Base-by-base conservation (phyloP, 768 basidiomycete species). In the Leccinum truebloodii region DNA sequence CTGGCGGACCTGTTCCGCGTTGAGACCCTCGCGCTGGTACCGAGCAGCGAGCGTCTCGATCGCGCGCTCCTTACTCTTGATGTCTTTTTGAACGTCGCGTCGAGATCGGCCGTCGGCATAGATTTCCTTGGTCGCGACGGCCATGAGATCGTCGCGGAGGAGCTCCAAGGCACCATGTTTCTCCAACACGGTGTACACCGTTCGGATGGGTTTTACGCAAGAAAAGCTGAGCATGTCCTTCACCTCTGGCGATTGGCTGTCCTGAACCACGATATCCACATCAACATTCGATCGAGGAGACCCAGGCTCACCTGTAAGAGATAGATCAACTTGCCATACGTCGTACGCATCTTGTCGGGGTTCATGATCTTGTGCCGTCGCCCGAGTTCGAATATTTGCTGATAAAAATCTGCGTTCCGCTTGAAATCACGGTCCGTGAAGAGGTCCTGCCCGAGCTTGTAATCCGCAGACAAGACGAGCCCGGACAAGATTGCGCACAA, bases 281-380 rank as follows among this genome's bases (percentile, higher is more conserved):
- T 52, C 16, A 26, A 60, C 32, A 4, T 32, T 20, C 24, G 32
- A 26, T 26, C 49, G 2, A 26, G n/a, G 3, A 50, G 39, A 6
- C 18, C 32, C 14, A 53, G 49, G 68, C 79, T 64, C 62, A 89
- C 90, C 83, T 92, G 90, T 35, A 93, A 81, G 58, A 94, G 76
- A 73, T 93, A 94, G 35, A 93, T 86, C 60, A 94, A 76, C 69
- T 94, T 94, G 10, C 92, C 92, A 62, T 94, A 94, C 8, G 90
- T 94, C 30, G 89, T 86, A 26, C 92, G 83, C 92, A 94, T 93
- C 67, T 93, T 93, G 69, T 94, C 92, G 0, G 92, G 92, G 66
- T 94, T 94, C 90, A 90, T 92, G 69, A 94, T 94, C 73, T 94
- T 94, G 70, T 93, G 90, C 59, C 92, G 81, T 54, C 91, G 79